A percentile compares a stretch with the other conserved stretches of the same genome.
Evolutionary conservation across 306 rosid genomes (phyloP).

Genomic region (Myrica gale): DNA sequence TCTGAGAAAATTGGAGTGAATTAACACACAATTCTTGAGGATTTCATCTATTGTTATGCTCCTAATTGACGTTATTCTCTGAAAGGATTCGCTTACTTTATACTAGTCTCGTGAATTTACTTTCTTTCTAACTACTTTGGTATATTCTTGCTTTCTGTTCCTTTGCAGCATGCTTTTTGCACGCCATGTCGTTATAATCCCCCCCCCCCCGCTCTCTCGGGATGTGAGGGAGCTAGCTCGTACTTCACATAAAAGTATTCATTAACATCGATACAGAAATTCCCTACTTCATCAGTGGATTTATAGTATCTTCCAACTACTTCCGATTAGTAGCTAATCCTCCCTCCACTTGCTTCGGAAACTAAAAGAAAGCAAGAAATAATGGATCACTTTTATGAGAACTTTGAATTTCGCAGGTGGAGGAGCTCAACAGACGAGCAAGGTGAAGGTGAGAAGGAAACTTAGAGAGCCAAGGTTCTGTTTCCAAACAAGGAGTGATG

Average conservation of each 20-base stretch:
- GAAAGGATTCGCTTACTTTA: constrained; percentile 8
- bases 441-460: constrained; percentile 92
- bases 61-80: not conserved
- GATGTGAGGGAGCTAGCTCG: constrained; percentile 23
- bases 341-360: not conserved
- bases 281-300: constrained; percentile 32
- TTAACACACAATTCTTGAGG: too few relatives aligned
- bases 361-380: not conserved
- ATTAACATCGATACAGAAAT: constrained; percentile 42
- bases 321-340: constrained; percentile 3
- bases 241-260: constrained; percentile 39
- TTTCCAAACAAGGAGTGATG: constrained; percentile 96
- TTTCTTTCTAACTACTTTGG: not conserved
- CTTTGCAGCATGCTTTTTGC: constrained; percentile 30
- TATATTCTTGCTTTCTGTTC: constrained; percentile 21
- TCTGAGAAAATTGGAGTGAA: not conserved
- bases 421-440: constrained; percentile 69
- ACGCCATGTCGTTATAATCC: constrained; percentile 19
- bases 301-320: not conserved
- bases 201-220: constrained; percentile 7
- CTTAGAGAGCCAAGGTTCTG: constrained; percentile 96
- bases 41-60: constrained; percentile 10
- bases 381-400: not conserved
- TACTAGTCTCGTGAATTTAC: constrained; percentile 28
- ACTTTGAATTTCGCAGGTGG: constrained; percentile 59